A percentile compares a stretch with the other conserved stretches of the same genome.
Evolutionary conservation across 257 asterid species (phyloP).

Genomic region (Solanum lycopersicoides): DNA sequence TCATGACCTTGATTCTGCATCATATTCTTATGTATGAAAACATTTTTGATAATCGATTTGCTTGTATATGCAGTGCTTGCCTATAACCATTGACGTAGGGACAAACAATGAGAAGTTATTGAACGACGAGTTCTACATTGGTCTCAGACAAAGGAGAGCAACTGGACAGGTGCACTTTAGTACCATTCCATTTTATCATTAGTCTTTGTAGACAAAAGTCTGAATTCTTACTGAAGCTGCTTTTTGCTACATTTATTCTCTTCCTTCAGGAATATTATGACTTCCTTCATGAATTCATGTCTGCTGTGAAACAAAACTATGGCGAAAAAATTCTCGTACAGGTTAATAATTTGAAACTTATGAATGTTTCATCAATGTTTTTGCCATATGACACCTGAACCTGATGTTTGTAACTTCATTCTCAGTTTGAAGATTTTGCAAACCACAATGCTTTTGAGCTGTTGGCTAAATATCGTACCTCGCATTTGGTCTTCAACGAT

Average conservation of each 20-base stretch:
- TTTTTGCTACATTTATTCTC: background rate
- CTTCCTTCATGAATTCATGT: conserved; percentile 76
- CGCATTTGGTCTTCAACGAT: conserved; percentile 90
- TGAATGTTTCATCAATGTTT: background rate
- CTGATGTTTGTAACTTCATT: conserved; percentile 2
- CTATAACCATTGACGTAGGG: conserved; percentile 90
- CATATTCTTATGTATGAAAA: background rate
- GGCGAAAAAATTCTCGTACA: conserved; percentile 95
- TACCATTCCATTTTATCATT: background rate
- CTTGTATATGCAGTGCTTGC: conserved; percentile 56
- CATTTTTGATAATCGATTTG: background rate
- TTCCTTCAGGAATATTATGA: conserved; percentile 73
- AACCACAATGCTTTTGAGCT: conserved; percentile 97
- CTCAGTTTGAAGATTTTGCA: conserved; percentile 95
- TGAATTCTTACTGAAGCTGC: background rate
- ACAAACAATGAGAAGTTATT: conserved; percentile 75
- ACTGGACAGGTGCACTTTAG: conserved; percentile 63
- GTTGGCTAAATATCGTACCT: conserved; percentile 76
- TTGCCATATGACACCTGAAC: background rate
- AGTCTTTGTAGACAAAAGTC: background rate
- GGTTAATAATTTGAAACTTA: conserved; percentile 23
- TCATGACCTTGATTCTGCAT: background rate
- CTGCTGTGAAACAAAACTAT: conserved; percentile 79
- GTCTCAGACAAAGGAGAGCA: conserved; percentile 86
- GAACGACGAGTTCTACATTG: conserved; percentile 86